Evolutionary conservation across 2,329 filamentous ascomycete genomes (phyloP), one percentile per base, ranked within the genome.

Genomic region (Penicillium crustosum): DNA sequence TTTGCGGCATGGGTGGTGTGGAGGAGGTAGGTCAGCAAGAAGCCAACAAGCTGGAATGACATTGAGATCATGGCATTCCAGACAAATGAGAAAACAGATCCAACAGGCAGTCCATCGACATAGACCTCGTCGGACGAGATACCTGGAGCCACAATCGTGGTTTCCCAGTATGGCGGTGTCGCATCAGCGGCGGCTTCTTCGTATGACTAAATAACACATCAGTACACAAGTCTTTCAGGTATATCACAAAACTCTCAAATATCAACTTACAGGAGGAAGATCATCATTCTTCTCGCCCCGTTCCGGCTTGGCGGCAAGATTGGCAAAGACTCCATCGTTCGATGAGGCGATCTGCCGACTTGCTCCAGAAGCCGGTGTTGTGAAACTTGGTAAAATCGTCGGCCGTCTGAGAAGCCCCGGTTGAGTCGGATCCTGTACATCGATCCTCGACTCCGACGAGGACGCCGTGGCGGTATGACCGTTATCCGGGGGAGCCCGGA

Each of bases 1-100:
- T 99, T 99, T 68, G 94, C 94, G 5, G 94, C 94, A 75, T 99
- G 94, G 8, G 93, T 96, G 31, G 94, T 97, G 82, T 99, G 94
- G 3, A 99, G 84, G 57, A 99, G 90, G 75, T 99, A 99, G 29
- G 94, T 97, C 68, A 99, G 89, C 31, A 99, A 86, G 82, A 99
- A 99, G 53, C 94, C 94, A 76, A 97, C 91, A 62, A 97, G 85
- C 75, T 96, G 91, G 82, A 99, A 97, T 43, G 93, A 96, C 83
- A 96, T 93, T 64, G 91, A 95, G 65, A 99, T 97, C 86, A 97
- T 93, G 77, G 90, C 90, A 49, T 80, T 93, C 81, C 83, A 91
- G 58, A 81, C 85, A 70, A 90, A 90, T 73, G 81, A 90, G 77
- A 93, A 93, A 81, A 93, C 82, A 65, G 92, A 93, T 81, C 81